Evolutionary conservation across 148 eudicot genomes (phyloP), one percentile per base, ranked within the genome.

Genomic region (Linanthus parryae): DNA sequence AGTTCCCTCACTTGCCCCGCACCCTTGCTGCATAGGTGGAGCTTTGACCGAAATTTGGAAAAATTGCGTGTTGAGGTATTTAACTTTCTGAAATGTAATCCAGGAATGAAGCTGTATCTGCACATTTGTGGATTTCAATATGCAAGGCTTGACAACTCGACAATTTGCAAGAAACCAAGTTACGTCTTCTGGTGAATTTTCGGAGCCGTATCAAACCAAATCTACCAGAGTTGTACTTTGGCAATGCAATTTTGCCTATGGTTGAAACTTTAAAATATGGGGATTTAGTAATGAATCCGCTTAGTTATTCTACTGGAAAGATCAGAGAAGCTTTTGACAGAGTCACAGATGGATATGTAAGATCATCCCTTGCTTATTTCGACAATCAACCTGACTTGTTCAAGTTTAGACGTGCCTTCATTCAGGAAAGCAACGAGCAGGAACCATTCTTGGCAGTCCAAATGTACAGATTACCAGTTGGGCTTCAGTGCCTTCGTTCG

Each of bases 401-500:
- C 4, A 0, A 15, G n/a, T 59, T 17, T 11, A 22, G 45, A 5
- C 25, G 48, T 6, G 34, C 33, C 2, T 60, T 59, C 15, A 50
- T 55, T 2, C 5, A 45, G 7, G 45, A 49, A n/a, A 2, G 24
- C 8, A 23, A 10, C 12, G 11, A 36, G 1, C 23, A 28, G 3
- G 65, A 49, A 31, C 30, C 54, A 7, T 66, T 59, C 16, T 60
- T 53, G 67, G 67, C 9, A 62, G 54, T 20, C 67, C 67, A 31
- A 62, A 62, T 26, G 12, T 62, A 12, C 53, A 40, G 21, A 29
- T 62, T n/a, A 66, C 47, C 48, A 68, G 70, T 39, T 73, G 73
- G 78, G 14, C 34, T 10, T 18, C 33, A 0, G 23, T 73, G 20
- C 70, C 73, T 0, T 17, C 55, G 0, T 39, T 38, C 26, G 73